phyloP scores from a whole-genome alignment of 2,329 filamentous ascomycete genomes.

The Nemania abortiva region DNA sequence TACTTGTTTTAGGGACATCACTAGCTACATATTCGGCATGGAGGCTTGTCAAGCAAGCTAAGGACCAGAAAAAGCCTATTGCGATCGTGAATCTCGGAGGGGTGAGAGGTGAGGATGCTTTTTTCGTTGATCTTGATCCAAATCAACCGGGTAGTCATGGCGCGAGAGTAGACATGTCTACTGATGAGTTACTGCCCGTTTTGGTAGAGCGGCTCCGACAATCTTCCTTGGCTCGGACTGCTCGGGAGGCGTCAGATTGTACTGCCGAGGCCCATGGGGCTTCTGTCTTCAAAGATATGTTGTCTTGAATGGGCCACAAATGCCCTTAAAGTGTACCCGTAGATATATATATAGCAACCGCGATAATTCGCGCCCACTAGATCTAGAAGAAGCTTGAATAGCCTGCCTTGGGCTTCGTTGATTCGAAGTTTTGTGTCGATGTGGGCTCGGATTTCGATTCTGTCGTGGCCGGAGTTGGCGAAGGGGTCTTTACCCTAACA shows the following conservation, averaged over 20 bases:
- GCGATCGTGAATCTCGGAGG: slow-evolving; percentile 91
- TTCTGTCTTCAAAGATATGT: slow-evolving; percentile 69
- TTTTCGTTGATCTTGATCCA: slow-evolving; percentile 70
- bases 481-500: slow-evolving; percentile 54
- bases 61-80: slow-evolving; percentile 85
- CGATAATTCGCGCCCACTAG: slow-evolving; percentile 25
- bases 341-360: slow-evolving; percentile 35
- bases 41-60: slow-evolving; percentile 85
- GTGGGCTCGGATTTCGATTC: slow-evolving; percentile 44
- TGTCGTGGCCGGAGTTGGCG: slow-evolving; percentile 43
- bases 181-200: slow-evolving; percentile 68
- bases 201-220: slow-evolving; percentile 65
- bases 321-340: slow-evolving; percentile 10
- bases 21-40: slow-evolving; percentile 96
- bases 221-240: slow-evolving; percentile 38
- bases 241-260: slow-evolving; percentile 40
- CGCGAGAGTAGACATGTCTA: slow-evolving; percentile 69
- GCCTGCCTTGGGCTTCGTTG: slow-evolving; percentile 45
- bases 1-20: slow-evolving; percentile 88
- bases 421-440: slow-evolving; percentile 38
- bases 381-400: slow-evolving; percentile 65
- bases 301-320: slow-evolving; percentile 59
- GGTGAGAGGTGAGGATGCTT: slow-evolving; percentile 80
- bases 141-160: slow-evolving; percentile 64
- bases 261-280: slow-evolving; percentile 47